Evolutionary conservation across 139 green algal genomes (phyloP), one percentile per base, ranked within the genome.

Genomic region (Edaphochlamys debaryana): DNA sequence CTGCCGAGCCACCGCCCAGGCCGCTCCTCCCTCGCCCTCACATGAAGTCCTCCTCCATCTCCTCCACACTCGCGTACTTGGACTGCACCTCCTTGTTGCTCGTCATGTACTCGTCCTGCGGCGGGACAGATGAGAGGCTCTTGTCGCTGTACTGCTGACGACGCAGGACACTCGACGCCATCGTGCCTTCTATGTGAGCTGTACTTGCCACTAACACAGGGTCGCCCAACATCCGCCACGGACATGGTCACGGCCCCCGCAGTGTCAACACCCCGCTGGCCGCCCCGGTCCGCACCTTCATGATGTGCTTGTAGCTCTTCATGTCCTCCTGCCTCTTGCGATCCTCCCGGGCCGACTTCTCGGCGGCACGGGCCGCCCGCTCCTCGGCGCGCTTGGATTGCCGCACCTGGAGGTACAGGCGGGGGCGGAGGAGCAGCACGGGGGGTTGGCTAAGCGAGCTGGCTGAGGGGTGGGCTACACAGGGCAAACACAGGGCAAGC

Each of bases 1-100:
- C 48, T 54, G 11, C 15, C 15, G 15, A 54, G 11, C 9, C 48
- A 15, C 48, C 48, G 11, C 48, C 48, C 48, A 54, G n/a, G n/a
- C n/a, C n/a, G 17, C 52, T 3, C 52, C 52, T 27, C 13, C n/a
- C n/a, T 3, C 52, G 52, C 52, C 52, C 23, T 79, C 69, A 99
- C 96, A 99, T 98, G 87, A 99, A 99, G 70, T 99, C 96, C 19
- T 99, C 97, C 83, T 99, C 97, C 40, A 94, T 92, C 29, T 98
- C 96, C 58, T 96, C 90, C 29, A 92, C 87, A 0, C 64, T 92
- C 29, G 90, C 86, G 69, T 98, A 98, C 78, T 98, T 98, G 29
- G 89, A 62, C 9, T 77, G 77, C 29, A 98, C 71, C 32, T 98
- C 94, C 69, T 94, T 93, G 64, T 93, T 96, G 17, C 91, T 96